Base-by-base conservation (phyloP, 2,329 filamentous ascomycete genomes). In the Gaeumannomyces sp. region DNA sequence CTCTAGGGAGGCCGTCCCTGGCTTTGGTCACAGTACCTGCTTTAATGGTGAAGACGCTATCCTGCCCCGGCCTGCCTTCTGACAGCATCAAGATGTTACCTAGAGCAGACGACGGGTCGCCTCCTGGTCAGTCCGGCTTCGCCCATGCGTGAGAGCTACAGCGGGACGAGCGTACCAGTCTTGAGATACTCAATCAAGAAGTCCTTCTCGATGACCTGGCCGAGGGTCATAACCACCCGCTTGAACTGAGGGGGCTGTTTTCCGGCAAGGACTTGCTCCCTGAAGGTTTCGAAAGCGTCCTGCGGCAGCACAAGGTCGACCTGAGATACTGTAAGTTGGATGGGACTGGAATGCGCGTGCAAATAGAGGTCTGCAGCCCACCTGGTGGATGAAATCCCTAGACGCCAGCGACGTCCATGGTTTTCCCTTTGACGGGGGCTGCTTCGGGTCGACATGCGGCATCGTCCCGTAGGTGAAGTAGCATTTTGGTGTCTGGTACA, bases 161-260 rank as follows among this genome's bases (percentile, higher is more conserved):
- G 22, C 4, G 45, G 45, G 4, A 53, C 7, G 33, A n/a, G 64
- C 73, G 28, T 77, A 91, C 91, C 90, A 66, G 83, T 83, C 75
- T 96, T 96, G 69, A 98, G 88, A 73, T 96, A 93, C 59, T 87
- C 81, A n/a, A 85, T 89, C 71, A 97, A 93, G 71, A 97, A 96
- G 0, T 88, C 84, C 1, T 86, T 85, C 45, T 89, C 82, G 1
- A 98, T 74, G 6, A 98, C 73, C 66, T 92, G 87, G 11, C 82
- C 83, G 13, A 97, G 81, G 4, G 86, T 85, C 83, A 96, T 88
- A 69, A 86, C 84, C 2, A 96, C 86, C 66, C 85, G 84, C 38
- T 85, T 84, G 79, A 91, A 96, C 16, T 70, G 69, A 1, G 83
- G 81, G 6, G 70, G 69, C 10, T 70, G 70, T 16, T 69, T 70